Evolutionary conservation across 2,329 filamentous ascomycete genomes (phyloP), one percentile per base, ranked within the genome.

Genomic region (Penicillium sclerotiorum): DNA sequence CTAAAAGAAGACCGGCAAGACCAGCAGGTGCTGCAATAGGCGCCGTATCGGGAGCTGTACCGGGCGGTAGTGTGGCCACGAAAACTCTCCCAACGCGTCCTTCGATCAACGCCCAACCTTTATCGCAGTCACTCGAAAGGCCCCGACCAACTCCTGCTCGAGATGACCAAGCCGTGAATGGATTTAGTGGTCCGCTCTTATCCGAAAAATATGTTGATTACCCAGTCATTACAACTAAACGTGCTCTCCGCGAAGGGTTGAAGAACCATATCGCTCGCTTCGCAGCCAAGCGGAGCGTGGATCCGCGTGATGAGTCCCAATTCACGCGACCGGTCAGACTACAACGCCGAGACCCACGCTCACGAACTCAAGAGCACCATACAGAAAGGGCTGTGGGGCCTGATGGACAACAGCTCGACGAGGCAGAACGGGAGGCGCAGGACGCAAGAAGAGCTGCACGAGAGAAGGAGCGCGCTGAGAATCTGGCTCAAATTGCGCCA

Each of bases 401-500:
- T 23, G 68, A 69, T 47, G 64, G 63, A 23, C 66, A 80, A 59
- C 80, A 80, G 47, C 69, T 86, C 46, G 88, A 90, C 28, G 88
- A 91, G 60, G 80, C 80, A 54, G 83, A 86, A 59, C 76, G 81
- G 12, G 82, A 85, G 63, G 76, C 77, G 50, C 69, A 81, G 48
- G 82, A 83, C 57, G 76, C 76, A 4, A 74, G 77, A 28, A 80
- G 89, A 68, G 88, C 87, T 0, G 90, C 95, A 58, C 86, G 89
- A 47, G 90, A 95, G 56, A 89, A 89, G 21, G 88, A 95, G 66
- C 86, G 89, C 17, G 91, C 93, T 15, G 82, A 90, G 30, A 94
- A 96, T 60, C 80, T 93, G 64, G 92, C 94, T 27, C 90, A 95
- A 72, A 97, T 99, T 64, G 94, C 94, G 0, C 94, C 94, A 0